Percentiles rank a stretch among this genome's conserved stretches.
These are phyloP conservation scores for Chenopodium suecicum DNA, from an alignment of 148 eudicot genomes.

Conservation along the genomic window DNA sequence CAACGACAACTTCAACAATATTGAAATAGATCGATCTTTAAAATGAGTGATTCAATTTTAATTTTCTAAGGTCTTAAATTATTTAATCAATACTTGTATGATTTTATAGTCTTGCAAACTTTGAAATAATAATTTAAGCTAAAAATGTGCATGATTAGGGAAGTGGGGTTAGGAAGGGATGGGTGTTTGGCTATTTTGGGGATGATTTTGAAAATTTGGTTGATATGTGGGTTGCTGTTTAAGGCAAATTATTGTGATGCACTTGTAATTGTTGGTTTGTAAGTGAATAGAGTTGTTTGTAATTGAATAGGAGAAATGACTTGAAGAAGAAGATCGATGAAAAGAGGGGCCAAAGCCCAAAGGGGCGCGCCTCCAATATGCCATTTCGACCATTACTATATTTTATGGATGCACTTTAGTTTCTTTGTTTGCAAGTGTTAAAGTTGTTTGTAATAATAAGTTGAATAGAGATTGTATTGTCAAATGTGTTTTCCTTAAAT, in stretches of 20 bases:
- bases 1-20: neutral
- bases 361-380: too few relatives aligned
- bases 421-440: too few relatives aligned
- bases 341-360: too few relatives aligned
- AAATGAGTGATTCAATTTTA: neutral
- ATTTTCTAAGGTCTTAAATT: neutral
- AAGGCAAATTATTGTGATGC: neutral
- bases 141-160: neutral
- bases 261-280: neutral
- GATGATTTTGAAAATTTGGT: neutral
- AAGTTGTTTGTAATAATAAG: too few relatives aligned
- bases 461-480: too few relatives aligned
- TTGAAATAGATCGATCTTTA: neutral
- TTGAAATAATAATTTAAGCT: neutral
- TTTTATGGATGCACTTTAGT: too few relatives aligned
- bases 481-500: too few relatives aligned
- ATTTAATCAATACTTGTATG: neutral
- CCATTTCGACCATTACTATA: too few relatives aligned
- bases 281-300: too few relatives aligned
- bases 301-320: neutral
- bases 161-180: neutral
- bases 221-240: neutral
- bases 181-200: neutral
- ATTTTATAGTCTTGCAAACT: neutral
- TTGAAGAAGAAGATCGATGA: neutral